Conservation (phyloP, 108 stramenopile species). For the Nitzschia palea region DNA sequence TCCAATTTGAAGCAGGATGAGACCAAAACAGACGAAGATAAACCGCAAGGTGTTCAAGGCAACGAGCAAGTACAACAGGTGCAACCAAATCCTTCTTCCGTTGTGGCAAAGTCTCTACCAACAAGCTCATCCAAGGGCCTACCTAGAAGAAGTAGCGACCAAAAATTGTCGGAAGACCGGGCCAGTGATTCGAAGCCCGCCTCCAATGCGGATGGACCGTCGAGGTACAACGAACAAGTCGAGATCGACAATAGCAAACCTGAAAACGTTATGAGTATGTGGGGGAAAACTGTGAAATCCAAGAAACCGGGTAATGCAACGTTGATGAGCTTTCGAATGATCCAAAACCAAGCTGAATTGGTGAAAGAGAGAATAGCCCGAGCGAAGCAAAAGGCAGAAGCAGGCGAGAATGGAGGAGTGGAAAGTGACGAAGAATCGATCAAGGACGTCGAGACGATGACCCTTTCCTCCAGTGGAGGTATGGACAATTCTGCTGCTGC, state of each 20-base stretch:
- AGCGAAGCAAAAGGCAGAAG: conserved; percentile 20
- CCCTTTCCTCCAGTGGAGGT: background rate
- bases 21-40: too few species aligned
- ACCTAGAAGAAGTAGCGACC: too few species aligned
- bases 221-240: conserved; percentile 6
- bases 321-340: conserved; percentile 26
- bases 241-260: conserved; percentile 28
- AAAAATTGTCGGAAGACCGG: too few species aligned
- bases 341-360: conserved; percentile 26
- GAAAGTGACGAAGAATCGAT: conserved; percentile 18
- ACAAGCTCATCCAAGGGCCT: too few species aligned
- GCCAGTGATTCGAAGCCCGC: background rate
- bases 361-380: conserved; percentile 25
- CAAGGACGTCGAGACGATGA: background rate
- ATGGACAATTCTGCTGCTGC: conserved; percentile 14
- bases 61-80: too few species aligned
- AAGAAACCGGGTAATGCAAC: conserved; percentile 31
- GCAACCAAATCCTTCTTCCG: too few species aligned
- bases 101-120: too few species aligned
- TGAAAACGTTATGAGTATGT: conserved; percentile 20
- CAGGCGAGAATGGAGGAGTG: background rate
- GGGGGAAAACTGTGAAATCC: conserved; percentile 25
- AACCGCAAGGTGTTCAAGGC: too few species aligned
- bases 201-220: background rate
- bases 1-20: background rate